Base-by-base conservation (phyloP, 352 stramenopile species). In the Elongisporangium anandrum region DNA sequence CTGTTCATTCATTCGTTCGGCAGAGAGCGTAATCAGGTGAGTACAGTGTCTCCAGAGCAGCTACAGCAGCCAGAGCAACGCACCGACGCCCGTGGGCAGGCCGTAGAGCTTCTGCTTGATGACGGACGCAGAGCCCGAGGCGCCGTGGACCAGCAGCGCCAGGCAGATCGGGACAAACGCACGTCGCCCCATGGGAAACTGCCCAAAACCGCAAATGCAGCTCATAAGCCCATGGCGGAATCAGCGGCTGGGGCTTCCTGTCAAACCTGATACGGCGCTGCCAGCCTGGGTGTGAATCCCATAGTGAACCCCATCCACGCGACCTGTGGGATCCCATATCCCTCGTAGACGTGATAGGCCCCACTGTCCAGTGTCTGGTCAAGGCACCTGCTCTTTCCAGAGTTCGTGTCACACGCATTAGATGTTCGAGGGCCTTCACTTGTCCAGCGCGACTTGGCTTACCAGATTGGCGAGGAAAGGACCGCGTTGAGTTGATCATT, bases 21-120 rank as follows among this genome's bases (percentile, higher is more conserved):
- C n/a, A 56, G 15, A 39, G 24, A 20, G 51, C n/a, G 17, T 45
- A 61, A 13, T 55, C 20, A 54, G 26, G 22, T 38, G 52, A 52
- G 6, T 20, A 34, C 17, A 17, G 7, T 3, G 7, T 3, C 24
- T 34, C 24, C 24, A 56, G 4, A 0, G 52, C 51, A 23, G 15
- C 22, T 10, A n/a, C 15, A 56, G n/a, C 26, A 7, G 4, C 9
- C 5, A 34, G 2, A 17, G 24, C 7, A 7, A 63, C 68, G 56
- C 53, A 84, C 74, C 73, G 38, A 92, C 68, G 1, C 85, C 85
- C 1, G 82, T 87, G 17, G 81, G 70, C 17, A 94, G 66, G 0
- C 85, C 82, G 57, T 75, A 90, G 64, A 94, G 72, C 62, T 86
- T 80, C 54, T 92, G 82, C 68, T 89, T 79, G 45, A 89, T 59